phyloP scores from a whole-genome alignment of 768 basidiomycete species.

The Pluteus cervinus region DNA sequence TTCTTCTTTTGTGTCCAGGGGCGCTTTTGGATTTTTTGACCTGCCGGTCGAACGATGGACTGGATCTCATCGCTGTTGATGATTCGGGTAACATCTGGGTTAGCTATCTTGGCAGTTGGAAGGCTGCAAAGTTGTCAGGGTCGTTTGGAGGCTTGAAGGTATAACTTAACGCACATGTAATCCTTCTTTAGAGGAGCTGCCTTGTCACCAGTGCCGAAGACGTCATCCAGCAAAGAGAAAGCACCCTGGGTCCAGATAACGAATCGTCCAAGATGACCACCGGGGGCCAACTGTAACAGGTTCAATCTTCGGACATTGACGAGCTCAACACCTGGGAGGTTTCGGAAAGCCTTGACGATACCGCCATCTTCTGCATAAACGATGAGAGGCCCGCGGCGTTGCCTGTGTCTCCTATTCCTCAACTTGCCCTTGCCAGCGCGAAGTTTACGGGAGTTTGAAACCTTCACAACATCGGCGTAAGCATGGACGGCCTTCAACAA shows the following conservation, averaged over 20 bases:
- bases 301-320: conserved; percentile 93
- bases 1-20: conserved; percentile 99
- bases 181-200: conserved; percentile 83
- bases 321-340: conserved; percentile 96
- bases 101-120: conserved; percentile 92
- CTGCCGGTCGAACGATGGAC: conserved; percentile 88
- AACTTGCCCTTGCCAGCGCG: conserved; percentile 97
- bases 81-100: conserved; percentile 94
- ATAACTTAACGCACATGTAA: conserved; percentile 53
- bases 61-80: conserved; percentile 99
- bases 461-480: conserved; percentile 91
- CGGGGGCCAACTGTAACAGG: conserved; percentile 97
- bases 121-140: conserved; percentile 41
- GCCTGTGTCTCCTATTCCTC: conserved; percentile 94
- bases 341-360: conserved; percentile 97
- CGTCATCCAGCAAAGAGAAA: conserved; percentile 86
- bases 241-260: conserved; percentile 98
- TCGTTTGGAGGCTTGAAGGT: neutral
- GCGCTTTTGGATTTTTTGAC: conserved; percentile 80
- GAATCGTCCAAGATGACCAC: conserved; percentile 98
- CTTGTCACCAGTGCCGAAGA: conserved; percentile 94
- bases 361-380: conserved; percentile 98
- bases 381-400: conserved; percentile 94
- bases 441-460: conserved; percentile 94
- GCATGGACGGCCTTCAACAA: conserved; percentile 89